A percentile compares a stretch with the other conserved stretches of the same genome.
These are phyloP conservation scores for Morella rubra DNA, from an alignment of 306 rosid species.

Conservation along the genomic window DNA sequence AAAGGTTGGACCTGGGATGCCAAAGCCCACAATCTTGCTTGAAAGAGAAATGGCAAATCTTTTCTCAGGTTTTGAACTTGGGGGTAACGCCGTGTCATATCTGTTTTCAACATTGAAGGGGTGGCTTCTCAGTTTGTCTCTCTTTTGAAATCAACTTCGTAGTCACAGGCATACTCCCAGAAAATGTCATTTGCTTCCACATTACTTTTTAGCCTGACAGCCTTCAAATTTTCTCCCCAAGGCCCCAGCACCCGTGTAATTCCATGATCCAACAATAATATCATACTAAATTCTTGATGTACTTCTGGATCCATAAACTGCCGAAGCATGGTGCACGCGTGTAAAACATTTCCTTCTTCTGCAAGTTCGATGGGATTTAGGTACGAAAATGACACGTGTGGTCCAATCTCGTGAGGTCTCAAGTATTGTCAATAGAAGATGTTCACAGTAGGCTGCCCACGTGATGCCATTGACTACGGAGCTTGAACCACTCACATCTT, in stretches of 20 bases:
- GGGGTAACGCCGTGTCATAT: no score
- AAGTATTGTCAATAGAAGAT: neutral
- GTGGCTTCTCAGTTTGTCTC: no score
- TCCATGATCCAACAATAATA: no score
- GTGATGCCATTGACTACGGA: neutral
- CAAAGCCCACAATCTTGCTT: no score
- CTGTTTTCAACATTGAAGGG: no score
- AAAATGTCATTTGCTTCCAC: neutral
- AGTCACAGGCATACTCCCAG: neutral
- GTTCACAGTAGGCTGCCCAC: slow-evolving; percentile 5
- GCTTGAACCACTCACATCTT: neutral
- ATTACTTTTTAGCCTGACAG: neutral
- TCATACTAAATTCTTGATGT: no score
- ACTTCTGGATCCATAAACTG: no score
- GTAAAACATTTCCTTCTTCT: neutral
- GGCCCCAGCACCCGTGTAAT: no score
- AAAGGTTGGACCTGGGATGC: no score
- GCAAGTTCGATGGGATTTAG: neutral
- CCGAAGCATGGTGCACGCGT: neutral
- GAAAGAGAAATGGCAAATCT: no score
- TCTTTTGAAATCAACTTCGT: no score
- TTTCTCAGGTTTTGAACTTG: no score
- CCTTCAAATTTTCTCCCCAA: neutral
- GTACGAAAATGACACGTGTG: slow-evolving; percentile 11
- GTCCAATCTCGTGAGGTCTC: neutral